Base-by-base conservation (phyloP, 139 green algal genomes). In the Desmodesmus armatus region DNA sequence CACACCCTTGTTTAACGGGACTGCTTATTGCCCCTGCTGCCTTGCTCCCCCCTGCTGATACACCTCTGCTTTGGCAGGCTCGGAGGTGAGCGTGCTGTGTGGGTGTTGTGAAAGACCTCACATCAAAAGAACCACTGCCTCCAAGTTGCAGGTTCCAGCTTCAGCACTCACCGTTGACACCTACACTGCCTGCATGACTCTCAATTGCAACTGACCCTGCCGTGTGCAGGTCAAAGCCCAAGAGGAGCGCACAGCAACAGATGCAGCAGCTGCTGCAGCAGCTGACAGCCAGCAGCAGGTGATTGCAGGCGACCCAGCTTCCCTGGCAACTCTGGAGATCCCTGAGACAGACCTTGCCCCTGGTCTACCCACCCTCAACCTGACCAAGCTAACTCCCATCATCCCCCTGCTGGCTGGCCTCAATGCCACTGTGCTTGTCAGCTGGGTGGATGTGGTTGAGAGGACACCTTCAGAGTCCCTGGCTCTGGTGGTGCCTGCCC, bases 371-470 rank as follows among this genome's bases (percentile, higher is more conserved):
- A 82, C 76, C 15, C 37, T 82, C 76, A 51, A 67, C 53, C 41
- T 82, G 2, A 67, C 62, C 2, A 53, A 82, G 55, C 76, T 82
- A 55, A 35, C 76, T 19, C 76, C 76, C 3, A 35, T 82, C 37
- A 35, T 82, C 25, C 76, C 76, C 6, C 53, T 82, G 37, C 55
- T 82, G 2, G 44, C 31, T 37, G 29, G 53, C n/a, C 63, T 82
- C 53, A 82, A 82, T 19, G 76, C 55, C 23, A 72, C 25, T 41
- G 55, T 72, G 2, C 3, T 82, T 7, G 55, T 37, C 37, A 67
- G 51, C n/a, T 82, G 76, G 76, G 55, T 82, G 37, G 55, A 53
- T 5, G 60, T 82, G 2, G 9, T 82, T 13, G 76, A 82, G 55
- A 11, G 17, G 39, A 23, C 72, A 3, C 21, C 71, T 19, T 17